These are phyloP conservation scores for Odontarrhena argentea DNA, from an alignment of 345 rosid genomes.

Conservation along the genomic window DNA sequence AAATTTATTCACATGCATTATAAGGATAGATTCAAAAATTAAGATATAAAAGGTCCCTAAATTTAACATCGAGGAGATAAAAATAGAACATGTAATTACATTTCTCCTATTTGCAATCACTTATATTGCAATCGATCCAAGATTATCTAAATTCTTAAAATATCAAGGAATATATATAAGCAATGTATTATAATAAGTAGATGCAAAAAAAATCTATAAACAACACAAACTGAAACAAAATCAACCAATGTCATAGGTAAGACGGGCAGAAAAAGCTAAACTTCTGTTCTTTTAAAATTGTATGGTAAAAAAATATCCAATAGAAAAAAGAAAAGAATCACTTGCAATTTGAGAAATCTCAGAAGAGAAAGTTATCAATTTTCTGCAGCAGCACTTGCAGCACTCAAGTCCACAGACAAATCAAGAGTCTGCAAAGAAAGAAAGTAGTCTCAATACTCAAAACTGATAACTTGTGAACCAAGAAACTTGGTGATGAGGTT, in stretches of 20 bases:
- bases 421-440: constrained; percentile 56
- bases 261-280: constrained; percentile 5
- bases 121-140: too few relatives aligned
- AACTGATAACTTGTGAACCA: constrained; percentile 22
- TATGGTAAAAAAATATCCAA: constrained; percentile 22
- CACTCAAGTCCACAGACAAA: constrained; percentile 80
- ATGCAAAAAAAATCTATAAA: neutral
- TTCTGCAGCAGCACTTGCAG: constrained; percentile 67
- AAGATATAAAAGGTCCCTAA: too few relatives aligned
- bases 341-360: constrained; percentile 29
- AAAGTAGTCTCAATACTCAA: constrained; percentile 4
- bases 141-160: too few relatives aligned
- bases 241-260: constrained; percentile 6
- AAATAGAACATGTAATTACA: too few relatives aligned
- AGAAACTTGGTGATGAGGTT: constrained; percentile 10
- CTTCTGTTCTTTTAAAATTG: constrained; percentile 20
- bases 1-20: too few relatives aligned
- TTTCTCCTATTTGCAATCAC: too few relatives aligned
- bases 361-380: constrained; percentile 14
- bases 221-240: constrained; percentile 25
- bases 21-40: too few relatives aligned
- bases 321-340: neutral
- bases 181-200: too few relatives aligned
- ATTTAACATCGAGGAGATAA: too few relatives aligned
- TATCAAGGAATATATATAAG: too few relatives aligned